Evolutionary conservation across 2,329 filamentous ascomycete genomes (phyloP).

Genomic region (Tolypocladium cylindrosporum): DNA sequence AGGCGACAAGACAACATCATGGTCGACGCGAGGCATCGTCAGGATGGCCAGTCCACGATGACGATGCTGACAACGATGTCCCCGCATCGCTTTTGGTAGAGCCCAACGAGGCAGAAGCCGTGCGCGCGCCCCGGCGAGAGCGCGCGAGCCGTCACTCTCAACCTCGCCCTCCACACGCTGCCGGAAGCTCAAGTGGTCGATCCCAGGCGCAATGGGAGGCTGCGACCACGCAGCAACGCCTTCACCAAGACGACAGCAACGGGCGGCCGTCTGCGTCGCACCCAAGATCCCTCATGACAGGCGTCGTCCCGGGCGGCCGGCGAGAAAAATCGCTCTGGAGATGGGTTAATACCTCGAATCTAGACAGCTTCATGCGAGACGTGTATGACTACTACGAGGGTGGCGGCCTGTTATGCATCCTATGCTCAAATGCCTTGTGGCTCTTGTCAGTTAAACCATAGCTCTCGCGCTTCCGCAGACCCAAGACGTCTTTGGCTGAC

Average conservation of each 20-base stretch:
- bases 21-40: constrained; percentile 5
- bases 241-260: constrained; percentile 31
- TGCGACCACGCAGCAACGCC: constrained; percentile 38
- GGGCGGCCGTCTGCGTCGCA: constrained; percentile 7
- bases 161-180: neutral
- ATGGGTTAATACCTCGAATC: constrained; percentile 84
- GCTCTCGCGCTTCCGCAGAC: neutral
- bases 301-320: constrained; percentile 22
- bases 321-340: constrained; percentile 78
- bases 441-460: constrained; percentile 49
- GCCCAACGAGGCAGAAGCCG: constrained; percentile 15
- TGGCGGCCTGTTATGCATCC: constrained; percentile 76
- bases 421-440: constrained; percentile 61
- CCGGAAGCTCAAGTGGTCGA: constrained; percentile 6
- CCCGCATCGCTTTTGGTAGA: constrained; percentile 55
- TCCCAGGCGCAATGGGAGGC: constrained; percentile 45
- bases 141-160: neutral
- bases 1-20: neutral
- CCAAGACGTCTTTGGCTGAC: constrained; percentile 1
- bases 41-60: constrained; percentile 27
- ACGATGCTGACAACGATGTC: constrained; percentile 49
- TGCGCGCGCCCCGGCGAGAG: neutral
- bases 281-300: constrained; percentile 18
- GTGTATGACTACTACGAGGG: constrained; percentile 82
- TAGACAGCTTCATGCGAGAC: constrained; percentile 76